Conservation (phyloP, 1,284 basidiomycete species). For the Afroboletus lepidellus region DNA sequence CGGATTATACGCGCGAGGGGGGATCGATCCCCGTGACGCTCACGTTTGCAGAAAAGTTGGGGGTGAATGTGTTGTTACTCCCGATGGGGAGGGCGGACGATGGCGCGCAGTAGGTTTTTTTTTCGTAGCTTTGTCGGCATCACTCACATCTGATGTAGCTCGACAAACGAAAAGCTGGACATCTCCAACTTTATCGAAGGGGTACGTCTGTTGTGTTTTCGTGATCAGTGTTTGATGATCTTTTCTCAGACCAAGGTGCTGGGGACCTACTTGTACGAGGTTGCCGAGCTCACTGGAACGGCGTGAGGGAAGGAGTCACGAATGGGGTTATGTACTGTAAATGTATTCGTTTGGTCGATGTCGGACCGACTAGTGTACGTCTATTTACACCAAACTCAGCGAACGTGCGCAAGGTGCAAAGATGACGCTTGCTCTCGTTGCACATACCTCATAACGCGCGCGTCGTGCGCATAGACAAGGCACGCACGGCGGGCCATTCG, state of each 20-base stretch:
- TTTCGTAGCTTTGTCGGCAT: not conserved
- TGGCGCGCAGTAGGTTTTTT: constrained; percentile 75
- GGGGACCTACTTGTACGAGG: constrained; percentile 83
- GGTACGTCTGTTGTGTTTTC: constrained; percentile 40
- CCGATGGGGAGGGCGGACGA: constrained; percentile 95
- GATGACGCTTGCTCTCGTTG: not conserved
- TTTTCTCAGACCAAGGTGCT: constrained; percentile 65
- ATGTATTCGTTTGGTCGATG: not conserved
- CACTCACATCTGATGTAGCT: constrained; percentile 43
- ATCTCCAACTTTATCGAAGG: constrained; percentile 91
- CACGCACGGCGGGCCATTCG: no score
- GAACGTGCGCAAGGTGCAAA: constrained; percentile 8
- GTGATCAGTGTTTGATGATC: constrained; percentile 6
- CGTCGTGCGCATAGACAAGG: no score
- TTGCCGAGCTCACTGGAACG: constrained; percentile 41
- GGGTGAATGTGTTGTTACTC: constrained; percentile 79
- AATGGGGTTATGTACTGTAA: not conserved
- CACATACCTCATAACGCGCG: constrained; percentile 7
- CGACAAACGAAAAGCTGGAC: constrained; percentile 97
- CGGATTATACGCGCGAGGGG: constrained; percentile 91
- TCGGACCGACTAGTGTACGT: not conserved
- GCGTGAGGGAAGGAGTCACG: constrained; percentile 10
- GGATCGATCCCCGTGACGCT: constrained; percentile 96
- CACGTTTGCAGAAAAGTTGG: constrained; percentile 89
- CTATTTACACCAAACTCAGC: constrained; percentile 23